Evolutionary conservation across 306 rosid species (phyloP), one percentile per base, ranked within the genome.

Genomic region (Castanospermum australe): DNA sequence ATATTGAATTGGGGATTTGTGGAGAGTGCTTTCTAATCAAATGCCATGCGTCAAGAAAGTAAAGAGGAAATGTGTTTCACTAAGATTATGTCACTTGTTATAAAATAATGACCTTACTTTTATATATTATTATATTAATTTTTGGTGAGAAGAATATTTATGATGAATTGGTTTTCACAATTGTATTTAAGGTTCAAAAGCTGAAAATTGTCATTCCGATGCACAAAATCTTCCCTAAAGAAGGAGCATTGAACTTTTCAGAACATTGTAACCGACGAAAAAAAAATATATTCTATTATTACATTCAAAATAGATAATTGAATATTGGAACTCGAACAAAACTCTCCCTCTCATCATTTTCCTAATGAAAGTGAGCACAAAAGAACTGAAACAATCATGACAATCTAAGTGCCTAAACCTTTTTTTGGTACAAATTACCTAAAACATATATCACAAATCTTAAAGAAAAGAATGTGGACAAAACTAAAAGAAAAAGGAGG

Each of bases 401-500:
- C 73, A 84, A 33, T 52, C 47, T 41, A 41, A 59, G 15, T 38
- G 48, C 55, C 75, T 42, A 36, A 72, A 54, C 54, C n/a, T 22
- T 71, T 36, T 36, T 62, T 20, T 11, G 67, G 48, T 24, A 79
- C 83, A 71, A 33, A 22, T 2, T 12, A 50, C 60, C 75, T 63
- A 63, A 25, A 28, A 41, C 33, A 47, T 38, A 47, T 38, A 21
- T 2, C 32, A 50, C 5, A 11, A 39, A 2, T 11, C 8, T 30
- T 4, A 21, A 22, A 60, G 1, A 10, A 76, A 71, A 76, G 11
- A 66, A 50, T 18, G 69, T 38, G 11, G 13, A 52, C 51, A 77
- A 69, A 70, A 61, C 35, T 38, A 39, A 61, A 55, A 51, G 30
- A 54, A 24, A 63, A 80, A 20, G 9, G 41, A 25, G 30, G 14